These are phyloP conservation scores for Cerrena zonata DNA, from an alignment of 1,284 basidiomycete genomes.

Conservation along the genomic window DNA sequence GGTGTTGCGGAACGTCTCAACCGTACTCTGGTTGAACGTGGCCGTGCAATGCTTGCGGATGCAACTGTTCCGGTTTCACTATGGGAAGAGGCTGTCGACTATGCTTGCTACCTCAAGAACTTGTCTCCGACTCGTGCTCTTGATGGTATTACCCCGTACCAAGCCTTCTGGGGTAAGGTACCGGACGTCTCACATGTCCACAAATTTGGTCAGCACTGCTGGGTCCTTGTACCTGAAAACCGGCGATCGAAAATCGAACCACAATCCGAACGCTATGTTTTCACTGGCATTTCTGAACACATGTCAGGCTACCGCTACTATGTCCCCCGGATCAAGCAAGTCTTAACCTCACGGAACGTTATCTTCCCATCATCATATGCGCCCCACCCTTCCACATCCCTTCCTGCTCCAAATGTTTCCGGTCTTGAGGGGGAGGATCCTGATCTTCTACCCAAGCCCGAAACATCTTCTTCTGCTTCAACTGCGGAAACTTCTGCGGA, in stretches of 20 bases:
- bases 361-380: not conserved
- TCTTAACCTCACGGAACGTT: conserved; percentile 1
- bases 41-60: conserved; percentile 20
- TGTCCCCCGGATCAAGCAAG: not conserved
- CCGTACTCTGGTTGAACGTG: conserved; percentile 20
- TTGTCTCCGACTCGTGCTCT: conserved; percentile 10
- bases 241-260: conserved; percentile 11
- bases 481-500: no score
- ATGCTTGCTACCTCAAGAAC: conserved; percentile 12
- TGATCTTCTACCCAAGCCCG: not conserved
- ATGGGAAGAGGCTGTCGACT: conserved; percentile 23
- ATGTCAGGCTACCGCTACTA: conserved; percentile 18
- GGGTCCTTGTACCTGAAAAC: conserved; percentile 14
- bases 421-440: conserved; percentile 1
- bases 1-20: conserved; percentile 26
- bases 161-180: conserved; percentile 8
- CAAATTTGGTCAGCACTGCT: conserved; percentile 21
- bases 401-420: not conserved
- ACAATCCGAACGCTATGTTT: conserved; percentile 18
- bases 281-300: conserved; percentile 19
- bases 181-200: conserved; percentile 19
- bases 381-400: not conserved
- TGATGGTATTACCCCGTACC: conserved; percentile 6
- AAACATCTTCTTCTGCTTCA: no score
- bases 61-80: conserved; percentile 15